Conservation (phyloP, 345 rosid species). For the Erucastrum elatum region DNA sequence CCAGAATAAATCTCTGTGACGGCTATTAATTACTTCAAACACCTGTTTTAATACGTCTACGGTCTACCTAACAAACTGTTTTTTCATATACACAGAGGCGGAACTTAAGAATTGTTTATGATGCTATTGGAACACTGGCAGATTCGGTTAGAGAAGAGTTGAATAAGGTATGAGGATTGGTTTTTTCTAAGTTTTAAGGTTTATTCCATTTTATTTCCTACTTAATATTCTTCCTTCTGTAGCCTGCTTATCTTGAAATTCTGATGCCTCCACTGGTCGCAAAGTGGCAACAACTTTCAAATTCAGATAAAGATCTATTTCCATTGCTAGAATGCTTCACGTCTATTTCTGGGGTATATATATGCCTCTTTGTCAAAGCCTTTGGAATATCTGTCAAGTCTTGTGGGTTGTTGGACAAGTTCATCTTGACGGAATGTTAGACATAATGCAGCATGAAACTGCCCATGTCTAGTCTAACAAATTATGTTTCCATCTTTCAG, state of each 20-base stretch:
- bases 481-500: constrained; percentile 50
- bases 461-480: constrained; percentile 13
- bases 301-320: constrained; percentile 89
- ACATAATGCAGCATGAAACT: constrained; percentile 7
- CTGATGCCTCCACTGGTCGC: constrained; percentile 93
- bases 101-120: constrained; percentile 93
- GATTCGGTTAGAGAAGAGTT: constrained; percentile 90
- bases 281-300: constrained; percentile 94
- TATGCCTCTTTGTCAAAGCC: constrained; percentile 8
- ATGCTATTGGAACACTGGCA: constrained; percentile 98
- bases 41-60: background rate
- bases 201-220: background rate
- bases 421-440: constrained; percentile 1
- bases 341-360: constrained; percentile 81
- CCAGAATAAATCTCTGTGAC: background rate
- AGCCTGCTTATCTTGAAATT: constrained; percentile 80
- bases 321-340: constrained; percentile 97
- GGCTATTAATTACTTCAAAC: constrained; percentile 11
- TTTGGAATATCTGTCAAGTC: background rate
- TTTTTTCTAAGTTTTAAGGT: too few relatives aligned
- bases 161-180: constrained; percentile 59
- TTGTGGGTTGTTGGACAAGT: background rate
- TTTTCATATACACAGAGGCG: constrained; percentile 61
- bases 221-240: constrained; percentile 39
- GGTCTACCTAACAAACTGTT: constrained; percentile 20